phyloP scores from a whole-genome alignment of 441 rosid genomes.

The Isatis lusitanica region DNA sequence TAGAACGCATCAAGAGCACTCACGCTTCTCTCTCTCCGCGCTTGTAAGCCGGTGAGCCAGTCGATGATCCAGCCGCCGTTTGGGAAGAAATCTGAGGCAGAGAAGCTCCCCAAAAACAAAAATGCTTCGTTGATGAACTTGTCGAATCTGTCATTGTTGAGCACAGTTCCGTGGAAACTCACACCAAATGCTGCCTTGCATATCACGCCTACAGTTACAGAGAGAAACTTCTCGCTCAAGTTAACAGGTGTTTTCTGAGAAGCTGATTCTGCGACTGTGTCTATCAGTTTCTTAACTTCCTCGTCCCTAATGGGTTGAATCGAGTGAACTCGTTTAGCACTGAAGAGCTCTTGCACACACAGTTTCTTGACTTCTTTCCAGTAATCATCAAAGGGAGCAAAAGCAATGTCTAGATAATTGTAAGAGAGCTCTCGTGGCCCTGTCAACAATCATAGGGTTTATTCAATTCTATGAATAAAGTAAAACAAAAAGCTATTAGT shows the following conservation, averaged over 20 bases:
- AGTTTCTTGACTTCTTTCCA: slow-evolving; percentile 56
- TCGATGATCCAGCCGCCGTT: slow-evolving; percentile 56
- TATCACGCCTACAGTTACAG: slow-evolving; percentile 39
- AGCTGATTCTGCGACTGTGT: slow-evolving; percentile 38
- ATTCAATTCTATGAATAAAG: not conserved
- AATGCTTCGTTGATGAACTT: slow-evolving; percentile 39
- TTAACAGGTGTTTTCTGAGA: slow-evolving; percentile 33
- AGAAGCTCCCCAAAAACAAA: slow-evolving; percentile 40
- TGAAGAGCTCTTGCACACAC: slow-evolving; percentile 45
- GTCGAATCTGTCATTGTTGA: slow-evolving; percentile 35
- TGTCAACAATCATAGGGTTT: not conserved
- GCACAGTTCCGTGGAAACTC: slow-evolving; percentile 37
- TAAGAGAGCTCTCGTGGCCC: slow-evolving; percentile 45
- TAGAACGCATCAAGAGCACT: slow-evolving; percentile 40
- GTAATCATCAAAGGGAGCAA: slow-evolving; percentile 44
- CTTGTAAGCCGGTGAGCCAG: slow-evolving; percentile 39
- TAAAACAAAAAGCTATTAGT: not conserved
- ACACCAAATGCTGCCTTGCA: slow-evolving; percentile 51
- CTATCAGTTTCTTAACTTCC: slow-evolving; percentile 41
- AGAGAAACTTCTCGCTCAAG: slow-evolving; percentile 40
- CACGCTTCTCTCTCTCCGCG: slow-evolving; percentile 40
- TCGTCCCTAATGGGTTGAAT: slow-evolving; percentile 47
- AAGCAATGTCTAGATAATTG: slow-evolving; percentile 46
- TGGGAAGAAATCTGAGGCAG: slow-evolving; percentile 51
- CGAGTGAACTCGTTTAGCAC: slow-evolving; percentile 43